Conservation (phyloP, 805 yeast genomes). For the Wickerhamiella australiensis region DNA sequence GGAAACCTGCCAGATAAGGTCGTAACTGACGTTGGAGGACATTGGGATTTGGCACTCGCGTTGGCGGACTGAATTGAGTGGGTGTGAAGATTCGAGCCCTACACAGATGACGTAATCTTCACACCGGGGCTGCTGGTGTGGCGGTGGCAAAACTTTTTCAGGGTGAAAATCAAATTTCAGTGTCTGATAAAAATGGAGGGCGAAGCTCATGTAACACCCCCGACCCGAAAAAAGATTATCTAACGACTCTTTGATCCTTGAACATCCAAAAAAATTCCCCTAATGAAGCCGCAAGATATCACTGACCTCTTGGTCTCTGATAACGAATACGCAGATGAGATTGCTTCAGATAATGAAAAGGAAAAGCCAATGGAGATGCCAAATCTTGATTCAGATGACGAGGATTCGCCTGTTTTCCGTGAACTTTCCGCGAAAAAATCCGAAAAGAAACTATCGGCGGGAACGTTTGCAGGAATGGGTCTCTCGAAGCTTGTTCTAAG, state of each 20-base stretch:
- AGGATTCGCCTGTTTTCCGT: constrained; percentile 26
- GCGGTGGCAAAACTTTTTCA: too few species aligned
- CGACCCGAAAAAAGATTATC: too few species aligned
- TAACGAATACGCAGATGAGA: constrained; percentile 12
- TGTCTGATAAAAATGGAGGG: too few species aligned
- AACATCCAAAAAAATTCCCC: not conserved
- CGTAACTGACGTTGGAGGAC: constrained; percentile 29
- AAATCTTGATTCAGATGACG: constrained; percentile 34
- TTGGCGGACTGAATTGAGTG: constrained; percentile 9
- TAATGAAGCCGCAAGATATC: constrained; percentile 10
- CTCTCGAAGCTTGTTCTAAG: constrained; percentile 56
- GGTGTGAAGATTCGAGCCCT: constrained; percentile 1
- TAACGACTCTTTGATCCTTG: too few species aligned
- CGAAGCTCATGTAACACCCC: too few species aligned
- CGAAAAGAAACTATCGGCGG: constrained; percentile 30
- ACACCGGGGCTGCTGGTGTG: not conserved
- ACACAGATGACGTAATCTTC: not conserved
- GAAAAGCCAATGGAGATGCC: constrained; percentile 27
- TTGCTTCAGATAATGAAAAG: constrained; percentile 8
- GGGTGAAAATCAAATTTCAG: too few species aligned
- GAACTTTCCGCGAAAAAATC: constrained; percentile 15
- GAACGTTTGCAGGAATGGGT: constrained; percentile 85
- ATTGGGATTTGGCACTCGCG: constrained; percentile 11
- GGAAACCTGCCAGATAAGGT: constrained; percentile 42
- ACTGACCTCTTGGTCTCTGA: constrained; percentile 15